phyloP scores from a whole-genome alignment of 139 green algal genomes.

The Chlamydomonas eustigma region DNA sequence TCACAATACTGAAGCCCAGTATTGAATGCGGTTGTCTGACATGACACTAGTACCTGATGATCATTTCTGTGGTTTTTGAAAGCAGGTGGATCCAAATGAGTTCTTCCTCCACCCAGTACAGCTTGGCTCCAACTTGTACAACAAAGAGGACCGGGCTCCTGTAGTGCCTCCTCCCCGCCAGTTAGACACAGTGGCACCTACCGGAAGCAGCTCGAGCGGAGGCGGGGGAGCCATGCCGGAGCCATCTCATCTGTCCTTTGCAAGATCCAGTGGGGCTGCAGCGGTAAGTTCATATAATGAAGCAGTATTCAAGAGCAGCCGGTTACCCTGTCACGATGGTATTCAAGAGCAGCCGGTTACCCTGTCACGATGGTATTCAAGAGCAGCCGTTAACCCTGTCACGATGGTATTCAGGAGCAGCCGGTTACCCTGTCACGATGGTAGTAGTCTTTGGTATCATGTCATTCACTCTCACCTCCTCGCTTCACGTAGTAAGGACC shows the following conservation, averaged over 20 bases:
- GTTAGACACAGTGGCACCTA: not conserved
- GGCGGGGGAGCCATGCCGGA: not conserved
- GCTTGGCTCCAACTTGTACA: conserved; percentile 63
- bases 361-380: not conserved
- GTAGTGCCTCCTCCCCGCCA: not conserved
- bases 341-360: not conserved
- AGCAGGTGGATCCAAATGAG: conserved; percentile 45
- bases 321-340: not conserved
- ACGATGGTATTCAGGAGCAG: too few species aligned
- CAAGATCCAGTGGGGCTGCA: not conserved
- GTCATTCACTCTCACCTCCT: too few species aligned
- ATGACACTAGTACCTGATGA: too few species aligned
- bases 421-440: too few species aligned
- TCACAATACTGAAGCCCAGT: too few species aligned
- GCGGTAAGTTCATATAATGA: not conserved
- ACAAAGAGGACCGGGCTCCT: conserved; percentile 38
- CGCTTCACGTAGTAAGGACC: too few species aligned
- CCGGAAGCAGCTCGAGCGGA: not conserved
- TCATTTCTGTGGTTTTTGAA: too few species aligned
- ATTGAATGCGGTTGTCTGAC: too few species aligned
- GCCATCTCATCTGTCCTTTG: not conserved
- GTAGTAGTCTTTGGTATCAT: too few species aligned
- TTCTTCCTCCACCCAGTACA: conserved; percentile 60
- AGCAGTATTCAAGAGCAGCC: not conserved
- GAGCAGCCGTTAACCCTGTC: too few species aligned